Evolutionary conservation across 352 stramenopile genomes (phyloP).

Genomic region (Phytopythium ostracodes): DNA sequence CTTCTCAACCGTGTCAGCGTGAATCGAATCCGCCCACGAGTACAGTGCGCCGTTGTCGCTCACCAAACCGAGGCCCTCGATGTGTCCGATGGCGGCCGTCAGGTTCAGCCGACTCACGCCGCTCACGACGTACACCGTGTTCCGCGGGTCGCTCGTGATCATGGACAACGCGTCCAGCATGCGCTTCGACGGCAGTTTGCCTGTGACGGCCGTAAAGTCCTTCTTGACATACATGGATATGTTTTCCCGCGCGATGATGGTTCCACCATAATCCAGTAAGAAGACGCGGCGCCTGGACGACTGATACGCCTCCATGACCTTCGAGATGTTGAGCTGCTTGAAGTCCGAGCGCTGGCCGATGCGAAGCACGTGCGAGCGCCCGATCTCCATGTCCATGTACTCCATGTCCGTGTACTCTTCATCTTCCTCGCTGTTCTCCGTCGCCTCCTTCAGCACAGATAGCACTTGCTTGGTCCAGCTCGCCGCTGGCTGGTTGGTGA

Average conservation of each 20-base stretch:
- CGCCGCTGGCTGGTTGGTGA: slow-evolving; percentile 88
- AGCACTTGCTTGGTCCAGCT: slow-evolving; percentile 97
- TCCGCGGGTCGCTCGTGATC: slow-evolving; percentile 89
- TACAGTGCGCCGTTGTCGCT: slow-evolving; percentile 95
- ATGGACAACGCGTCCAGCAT: slow-evolving; percentile 88
- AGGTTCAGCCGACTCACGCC: slow-evolving; percentile 91
- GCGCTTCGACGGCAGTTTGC: slow-evolving; percentile 84
- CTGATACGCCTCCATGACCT: slow-evolving; percentile 85
- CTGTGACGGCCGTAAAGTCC: slow-evolving; percentile 92
- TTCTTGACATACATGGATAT: slow-evolving; percentile 97
- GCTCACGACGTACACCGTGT: slow-evolving; percentile 98
- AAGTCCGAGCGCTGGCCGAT: slow-evolving; percentile 71
- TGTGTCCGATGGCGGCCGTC: slow-evolving; percentile 88
- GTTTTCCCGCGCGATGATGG: slow-evolving; percentile 89
- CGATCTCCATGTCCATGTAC: slow-evolving; percentile 86
- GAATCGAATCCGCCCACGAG: slow-evolving; percentile 78
- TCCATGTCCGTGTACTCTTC: slow-evolving; percentile 83
- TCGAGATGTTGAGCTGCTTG: slow-evolving; percentile 77
- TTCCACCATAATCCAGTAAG: slow-evolving; percentile 97
- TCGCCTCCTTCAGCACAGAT: slow-evolving; percentile 76
- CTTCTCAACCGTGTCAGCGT: slow-evolving; percentile 37
- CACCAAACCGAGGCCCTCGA: slow-evolving; percentile 91
- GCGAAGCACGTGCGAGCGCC: slow-evolving; percentile 65
- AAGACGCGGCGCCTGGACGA: slow-evolving; percentile 90
- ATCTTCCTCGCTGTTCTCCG: slow-evolving; percentile 62